Evolutionary conservation across 2,329 filamentous ascomycete species (phyloP), one percentile per base, ranked within the genome.

Genomic region (Fusarium sublunatum): DNA sequence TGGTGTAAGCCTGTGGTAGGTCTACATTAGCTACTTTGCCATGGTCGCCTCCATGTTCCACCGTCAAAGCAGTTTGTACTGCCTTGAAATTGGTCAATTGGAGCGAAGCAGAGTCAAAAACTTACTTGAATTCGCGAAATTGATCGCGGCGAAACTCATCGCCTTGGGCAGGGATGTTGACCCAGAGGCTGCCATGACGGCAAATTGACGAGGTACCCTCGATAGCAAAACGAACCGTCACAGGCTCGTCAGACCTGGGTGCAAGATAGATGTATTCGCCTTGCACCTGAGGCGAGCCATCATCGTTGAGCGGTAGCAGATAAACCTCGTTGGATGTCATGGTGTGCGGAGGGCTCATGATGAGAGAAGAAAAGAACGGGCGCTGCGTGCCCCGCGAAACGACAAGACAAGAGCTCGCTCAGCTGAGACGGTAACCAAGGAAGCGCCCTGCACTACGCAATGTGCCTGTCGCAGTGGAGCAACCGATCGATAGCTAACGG

Each of bases 131-230:
- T 79, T 97, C 90, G 71, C 88, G 87, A 76, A 96, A 99, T 31
- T 85, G 84, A 71, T 90, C 84, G 69, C 95, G 89, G 65, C 87
- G 85, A 74, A 98, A 99, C 39, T 87, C 80, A 45, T 87, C 81
- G 57, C 89, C 93, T 70, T 88, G 83, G 60, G 89, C 86, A 7
- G 95, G 95, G 59, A 98, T 91, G 76, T 99, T 99, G 72, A 97
- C 90, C 94, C 95, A 99, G 63, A 99, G 83, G 74, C 91, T 97
- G 58, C 96, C 95, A 78, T 97, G 84, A 68, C 93, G 88, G 77
- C 93, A 97, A 81, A 99, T 95, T 61, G 94, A 97, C 74, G 94
- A 97, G 54, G 92, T 94, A 61, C 95, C 93, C 77, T 97, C 91
- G 69, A 97, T 94, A 68, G 92, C 87, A 77, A 99, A 97, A 58